Evolutionary conservation across 768 basidiomycete genomes (phyloP).

Genomic region (Phylloporus rhodoxanthus): DNA sequence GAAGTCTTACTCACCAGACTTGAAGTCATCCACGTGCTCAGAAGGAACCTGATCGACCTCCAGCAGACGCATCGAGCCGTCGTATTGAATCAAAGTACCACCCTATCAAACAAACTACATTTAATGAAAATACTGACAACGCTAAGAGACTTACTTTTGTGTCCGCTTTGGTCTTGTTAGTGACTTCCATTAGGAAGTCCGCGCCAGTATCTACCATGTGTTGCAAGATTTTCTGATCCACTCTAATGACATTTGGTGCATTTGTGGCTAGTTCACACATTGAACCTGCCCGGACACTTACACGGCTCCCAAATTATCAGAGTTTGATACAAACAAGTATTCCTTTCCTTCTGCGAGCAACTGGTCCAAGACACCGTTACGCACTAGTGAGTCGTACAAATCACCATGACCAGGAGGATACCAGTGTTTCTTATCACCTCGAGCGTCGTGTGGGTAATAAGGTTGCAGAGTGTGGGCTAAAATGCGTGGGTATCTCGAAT

Average conservation of each 20-base stretch:
- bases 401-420: slow-evolving; percentile 98
- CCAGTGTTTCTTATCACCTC: slow-evolving; percentile 87
- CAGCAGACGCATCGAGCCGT: slow-evolving; percentile 61
- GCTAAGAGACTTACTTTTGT: slow-evolving; percentile 34
- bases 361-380: slow-evolving; percentile 88
- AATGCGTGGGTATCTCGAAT: slow-evolving; percentile 91
- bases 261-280: slow-evolving; percentile 5
- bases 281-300: slow-evolving; percentile 33
- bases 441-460: slow-evolving; percentile 66
- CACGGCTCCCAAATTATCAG: slow-evolving; percentile 93
- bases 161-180: slow-evolving; percentile 94
- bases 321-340: slow-evolving; percentile 96
- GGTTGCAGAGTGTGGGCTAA: slow-evolving; percentile 85
- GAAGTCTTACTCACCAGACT: slow-evolving; percentile 41
- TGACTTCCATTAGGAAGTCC: slow-evolving; percentile 94
- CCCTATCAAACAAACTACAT: slow-evolving; percentile 38
- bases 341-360: slow-evolving; percentile 89
- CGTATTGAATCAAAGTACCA: slow-evolving; percentile 87
- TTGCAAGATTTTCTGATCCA: slow-evolving; percentile 77
- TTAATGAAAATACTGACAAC: neutral
- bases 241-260: slow-evolving; percentile 35
- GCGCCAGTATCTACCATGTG: slow-evolving; percentile 78
- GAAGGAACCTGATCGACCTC: slow-evolving; percentile 72
- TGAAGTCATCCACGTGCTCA: slow-evolving; percentile 71
- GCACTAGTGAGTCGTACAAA: slow-evolving; percentile 85